phyloP scores from a whole-genome alignment of 1,284 basidiomycete species.

The Mycena citricolor region DNA sequence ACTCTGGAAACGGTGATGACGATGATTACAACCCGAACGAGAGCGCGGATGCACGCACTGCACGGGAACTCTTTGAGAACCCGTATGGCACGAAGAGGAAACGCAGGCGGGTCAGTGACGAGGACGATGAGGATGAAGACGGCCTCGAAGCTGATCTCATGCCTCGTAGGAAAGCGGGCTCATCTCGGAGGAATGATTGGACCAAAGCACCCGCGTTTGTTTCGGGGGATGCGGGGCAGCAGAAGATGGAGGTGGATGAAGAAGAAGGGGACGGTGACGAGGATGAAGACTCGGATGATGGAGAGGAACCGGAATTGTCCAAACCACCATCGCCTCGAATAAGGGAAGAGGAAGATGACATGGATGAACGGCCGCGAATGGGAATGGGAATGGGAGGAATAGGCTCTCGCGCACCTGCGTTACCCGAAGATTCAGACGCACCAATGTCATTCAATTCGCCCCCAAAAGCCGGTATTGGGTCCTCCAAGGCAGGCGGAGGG shows the following conservation, averaged over 20 bases:
- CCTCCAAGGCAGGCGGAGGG: constrained; percentile 21
- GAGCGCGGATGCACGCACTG: constrained; percentile 72
- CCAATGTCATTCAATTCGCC: constrained; percentile 5
- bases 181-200: constrained; percentile 54
- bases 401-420: constrained; percentile 35
- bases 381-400: constrained; percentile 51
- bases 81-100: constrained; percentile 72
- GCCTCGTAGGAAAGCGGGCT: constrained; percentile 21
- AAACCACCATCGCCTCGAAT: constrained; percentile 54
- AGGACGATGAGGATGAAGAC: constrained; percentile 58
- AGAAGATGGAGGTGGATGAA: constrained; percentile 44
- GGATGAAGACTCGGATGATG: constrained; percentile 39
- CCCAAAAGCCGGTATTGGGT: too few relatives aligned
- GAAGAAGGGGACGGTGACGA: constrained; percentile 38
- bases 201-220: constrained; percentile 82
- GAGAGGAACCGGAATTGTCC: constrained; percentile 46
- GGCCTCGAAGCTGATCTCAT: constrained; percentile 28
- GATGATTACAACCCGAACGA: constrained; percentile 50
- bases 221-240: constrained; percentile 51
- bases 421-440: constrained; percentile 1
- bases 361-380: constrained; percentile 29
- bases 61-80: constrained; percentile 77
- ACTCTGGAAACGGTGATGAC: constrained; percentile 56
- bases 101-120: constrained; percentile 68
- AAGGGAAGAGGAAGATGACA: constrained; percentile 48